These are phyloP conservation scores for Lachnellula occidentalis DNA, from an alignment of 2,329 filamentous ascomycete genomes.

Conservation along the genomic window DNA sequence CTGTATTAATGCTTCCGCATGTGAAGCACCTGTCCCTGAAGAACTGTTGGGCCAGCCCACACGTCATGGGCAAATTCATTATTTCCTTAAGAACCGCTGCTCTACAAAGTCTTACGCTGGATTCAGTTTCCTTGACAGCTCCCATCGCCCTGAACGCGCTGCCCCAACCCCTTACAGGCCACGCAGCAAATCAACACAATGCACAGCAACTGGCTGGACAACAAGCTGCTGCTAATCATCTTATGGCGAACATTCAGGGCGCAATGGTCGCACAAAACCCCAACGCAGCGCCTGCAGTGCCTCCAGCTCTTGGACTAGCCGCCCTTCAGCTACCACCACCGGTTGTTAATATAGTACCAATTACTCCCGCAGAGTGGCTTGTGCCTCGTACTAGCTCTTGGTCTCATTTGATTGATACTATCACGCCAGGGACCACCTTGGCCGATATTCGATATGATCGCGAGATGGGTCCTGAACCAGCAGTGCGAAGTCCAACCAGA, in stretches of 20 bases:
- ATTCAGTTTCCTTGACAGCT: conserved; percentile 60
- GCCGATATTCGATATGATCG: conserved; percentile 35
- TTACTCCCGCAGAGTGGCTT: conserved; percentile 26
- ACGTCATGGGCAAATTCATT: conserved; percentile 48
- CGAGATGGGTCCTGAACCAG: conserved; percentile 29
- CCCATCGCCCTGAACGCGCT: conserved; percentile 29
- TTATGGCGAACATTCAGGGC: conserved; percentile 1
- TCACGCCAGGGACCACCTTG: conserved; percentile 44
- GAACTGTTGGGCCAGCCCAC: conserved; percentile 64
- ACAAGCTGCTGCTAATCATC: conserved; percentile 4
- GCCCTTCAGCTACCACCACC: not conserved
- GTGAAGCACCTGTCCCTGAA: conserved; percentile 56
- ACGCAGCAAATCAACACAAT: conserved; percentile 8
- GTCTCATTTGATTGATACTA: conserved; percentile 42
- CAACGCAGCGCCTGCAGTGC: not conserved
- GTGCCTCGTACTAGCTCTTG: conserved; percentile 39
- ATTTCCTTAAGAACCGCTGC: conserved; percentile 40
- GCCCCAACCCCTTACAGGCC: conserved; percentile 13
- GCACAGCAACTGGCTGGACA: conserved; percentile 4
- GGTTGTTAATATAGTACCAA: not conserved
- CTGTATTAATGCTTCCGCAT: conserved; percentile 47
- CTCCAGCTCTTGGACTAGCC: not conserved
- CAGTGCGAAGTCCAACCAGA: conserved; percentile 11
- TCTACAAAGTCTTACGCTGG: conserved; percentile 50
- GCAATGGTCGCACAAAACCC: not conserved